These are phyloP conservation scores for Talaromyces marneffei DNA, from an alignment of 2,329 filamentous ascomycete genomes.

Conservation along the genomic window DNA sequence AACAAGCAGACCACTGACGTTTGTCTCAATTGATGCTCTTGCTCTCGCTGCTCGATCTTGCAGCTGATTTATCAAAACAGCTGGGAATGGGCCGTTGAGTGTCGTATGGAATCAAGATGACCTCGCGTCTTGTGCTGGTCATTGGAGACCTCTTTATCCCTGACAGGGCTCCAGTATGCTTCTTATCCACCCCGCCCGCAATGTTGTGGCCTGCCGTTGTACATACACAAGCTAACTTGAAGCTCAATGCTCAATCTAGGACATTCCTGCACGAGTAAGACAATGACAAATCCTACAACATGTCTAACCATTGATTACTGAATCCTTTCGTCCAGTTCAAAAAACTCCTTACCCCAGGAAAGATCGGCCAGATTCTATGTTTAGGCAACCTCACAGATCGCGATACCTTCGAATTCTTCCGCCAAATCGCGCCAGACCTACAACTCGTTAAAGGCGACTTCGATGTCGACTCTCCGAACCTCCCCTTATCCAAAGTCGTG, in stretches of 20 bases:
- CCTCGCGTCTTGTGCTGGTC: slow-evolving; percentile 84
- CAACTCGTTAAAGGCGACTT: slow-evolving; percentile 67
- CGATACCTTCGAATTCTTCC: slow-evolving; percentile 73
- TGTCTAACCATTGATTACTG: background rate
- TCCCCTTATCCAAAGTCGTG: slow-evolving; percentile 62
- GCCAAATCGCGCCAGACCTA: slow-evolving; percentile 65
- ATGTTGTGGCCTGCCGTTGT: slow-evolving; percentile 3
- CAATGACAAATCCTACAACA: background rate
- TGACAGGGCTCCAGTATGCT: slow-evolving; percentile 69
- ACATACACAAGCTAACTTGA: slow-evolving; percentile 8
- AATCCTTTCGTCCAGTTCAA: slow-evolving; percentile 58
- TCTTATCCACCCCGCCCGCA: slow-evolving; percentile 13
- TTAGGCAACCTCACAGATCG: slow-evolving; percentile 76
- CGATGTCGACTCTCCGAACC: slow-evolving; percentile 60
- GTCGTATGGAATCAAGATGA: slow-evolving; percentile 44
- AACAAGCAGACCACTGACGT: background rate
- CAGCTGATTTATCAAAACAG: background rate
- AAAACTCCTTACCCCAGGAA: slow-evolving; percentile 75
- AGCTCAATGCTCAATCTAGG: slow-evolving; percentile 34
- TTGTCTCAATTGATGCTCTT: background rate
- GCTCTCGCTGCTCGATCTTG: background rate
- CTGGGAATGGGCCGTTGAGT: slow-evolving; percentile 28
- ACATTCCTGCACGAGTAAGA: slow-evolving; percentile 79
- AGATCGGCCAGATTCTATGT: slow-evolving; percentile 76
- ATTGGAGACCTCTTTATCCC: slow-evolving; percentile 93